These are phyloP conservation scores for Otatea glauca DNA, from an alignment of 176 grass and related monocot species.

Conservation along the genomic window DNA sequence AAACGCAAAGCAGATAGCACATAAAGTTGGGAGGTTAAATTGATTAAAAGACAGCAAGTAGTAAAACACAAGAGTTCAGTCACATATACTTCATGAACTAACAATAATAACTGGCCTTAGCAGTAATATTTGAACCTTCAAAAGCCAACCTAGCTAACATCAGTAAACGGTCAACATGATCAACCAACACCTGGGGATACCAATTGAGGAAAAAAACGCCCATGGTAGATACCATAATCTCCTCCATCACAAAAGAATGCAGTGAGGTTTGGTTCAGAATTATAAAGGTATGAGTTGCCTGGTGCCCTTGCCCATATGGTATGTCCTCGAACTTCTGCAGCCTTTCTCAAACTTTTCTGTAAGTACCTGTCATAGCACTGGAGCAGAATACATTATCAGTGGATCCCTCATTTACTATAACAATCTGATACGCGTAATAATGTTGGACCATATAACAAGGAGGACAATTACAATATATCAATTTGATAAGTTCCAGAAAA, in stretches of 20 bases:
- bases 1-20: no score
- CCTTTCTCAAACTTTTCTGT: slow-evolving; percentile 73
- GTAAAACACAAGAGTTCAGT: slow-evolving; percentile 20
- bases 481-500: no score
- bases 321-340: slow-evolving; percentile 71
- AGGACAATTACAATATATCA: no score
- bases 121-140: slow-evolving; percentile 65
- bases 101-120: slow-evolving; percentile 62
- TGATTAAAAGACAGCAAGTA: no score
- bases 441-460: no score
- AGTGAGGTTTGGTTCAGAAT: slow-evolving; percentile 76
- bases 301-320: no score
- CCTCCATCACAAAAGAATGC: slow-evolving; percentile 91
- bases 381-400: slow-evolving; percentile 35
- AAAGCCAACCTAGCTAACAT: slow-evolving; percentile 87
- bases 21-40: no score
- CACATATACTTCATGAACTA: background rate
- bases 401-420: background rate
- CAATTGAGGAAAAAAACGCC: slow-evolving; percentile 91
- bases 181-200: slow-evolving; percentile 71
- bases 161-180: slow-evolving; percentile 79
- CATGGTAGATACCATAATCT: slow-evolving; percentile 88
- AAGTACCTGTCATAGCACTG: slow-evolving; percentile 90
- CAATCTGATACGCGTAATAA: background rate
- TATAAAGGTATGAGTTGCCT: slow-evolving; percentile 73